A percentile compares a stretch with the other conserved stretches of the same genome.
These are phyloP conservation scores for Pseudogymnoascus sp. DNA, from an alignment of 2,329 filamentous ascomycete species.

Conservation along the genomic window DNA sequence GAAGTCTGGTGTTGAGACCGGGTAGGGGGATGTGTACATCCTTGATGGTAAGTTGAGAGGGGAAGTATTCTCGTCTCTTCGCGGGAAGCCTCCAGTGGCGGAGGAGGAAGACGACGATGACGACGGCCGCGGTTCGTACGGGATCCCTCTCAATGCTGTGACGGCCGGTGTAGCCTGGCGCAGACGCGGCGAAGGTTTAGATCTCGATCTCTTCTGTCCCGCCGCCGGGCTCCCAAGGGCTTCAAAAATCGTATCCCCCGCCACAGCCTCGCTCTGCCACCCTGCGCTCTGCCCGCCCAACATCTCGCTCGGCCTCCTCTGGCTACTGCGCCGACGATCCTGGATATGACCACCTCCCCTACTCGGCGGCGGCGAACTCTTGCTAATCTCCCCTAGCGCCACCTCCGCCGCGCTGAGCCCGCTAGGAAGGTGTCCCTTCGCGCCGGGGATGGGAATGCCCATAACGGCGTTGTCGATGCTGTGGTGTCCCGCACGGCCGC, in stretches of 20 bases:
- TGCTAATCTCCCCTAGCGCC: conserved; percentile 36
- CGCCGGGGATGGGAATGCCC: conserved; percentile 15
- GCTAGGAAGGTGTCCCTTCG: conserved; percentile 24
- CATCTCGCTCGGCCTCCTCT: neutral
- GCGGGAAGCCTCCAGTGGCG: neutral
- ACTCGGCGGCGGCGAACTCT: conserved; percentile 29
- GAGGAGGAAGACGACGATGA: neutral
- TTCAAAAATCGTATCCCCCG: neutral
- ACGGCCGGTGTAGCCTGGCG: neutral
- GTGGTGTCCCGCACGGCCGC: conserved; percentile 22
- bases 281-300: neutral
- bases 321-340: conserved; percentile 16
- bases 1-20: neutral
- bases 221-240: neutral
- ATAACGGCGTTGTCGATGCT: conserved; percentile 21
- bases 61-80: neutral
- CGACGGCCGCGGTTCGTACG: neutral
- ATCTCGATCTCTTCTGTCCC: neutral
- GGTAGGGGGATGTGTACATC: neutral
- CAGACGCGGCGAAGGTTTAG: neutral
- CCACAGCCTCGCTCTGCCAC: neutral
- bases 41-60: neutral
- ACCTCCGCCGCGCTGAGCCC: conserved; percentile 30
- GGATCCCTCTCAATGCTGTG: neutral
- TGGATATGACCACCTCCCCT: conserved; percentile 25